Evolutionary conservation across 2,329 filamentous ascomycete species (phyloP), one percentile per base, ranked within the genome.

Genomic region (Botrytis paeoniae): DNA sequence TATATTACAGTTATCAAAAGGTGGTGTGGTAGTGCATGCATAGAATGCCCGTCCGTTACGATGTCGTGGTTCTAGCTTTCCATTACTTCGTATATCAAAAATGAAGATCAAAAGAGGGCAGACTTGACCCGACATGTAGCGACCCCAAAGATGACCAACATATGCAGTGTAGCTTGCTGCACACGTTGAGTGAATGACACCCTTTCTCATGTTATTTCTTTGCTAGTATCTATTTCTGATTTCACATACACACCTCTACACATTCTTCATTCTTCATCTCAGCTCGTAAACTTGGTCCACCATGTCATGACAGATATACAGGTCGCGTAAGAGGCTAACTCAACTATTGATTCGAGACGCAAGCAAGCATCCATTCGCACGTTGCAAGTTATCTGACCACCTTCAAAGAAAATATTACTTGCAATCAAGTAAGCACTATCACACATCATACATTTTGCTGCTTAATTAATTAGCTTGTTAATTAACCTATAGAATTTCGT

Each of bases 81-180:
- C 6, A n/a, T n/a, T 39, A 62, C 22, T 39, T 41, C 12, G 60
- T n/a, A 62, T 25, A 57, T 18, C 51, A 32, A 57, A 29, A 29
- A n/a, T 57, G n/a, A 57, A 57, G n/a, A 57, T 57, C n/a, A 32
- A 57, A 29, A 29, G 45, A 51, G 54, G 32, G 12, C n/a, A 29
- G 35, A 63, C n/a, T 18, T 29, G 48, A 37, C 20, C 39, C 41
- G 37, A 69, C 18, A 69, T 68, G 32, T 69, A 20, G 22, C 51
- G 68, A 71, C 69, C 69, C 69, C 69, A 65, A 71, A 71, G n/a
- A 43, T 65, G 69, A 71, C 69, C 69, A 32, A 57, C 69, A 65
- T 71, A 68, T 68, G 45, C 64, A 68, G 25, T 29, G 51, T 57
- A 57, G 51, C 51, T 57, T 29, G 45, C 63, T 66, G 63, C 45